Percentiles rank a stretch among this genome's conserved stretches.
phyloP scores from a whole-genome alignment of 306 rosid species.

The Lathyrus tuberosus region DNA sequence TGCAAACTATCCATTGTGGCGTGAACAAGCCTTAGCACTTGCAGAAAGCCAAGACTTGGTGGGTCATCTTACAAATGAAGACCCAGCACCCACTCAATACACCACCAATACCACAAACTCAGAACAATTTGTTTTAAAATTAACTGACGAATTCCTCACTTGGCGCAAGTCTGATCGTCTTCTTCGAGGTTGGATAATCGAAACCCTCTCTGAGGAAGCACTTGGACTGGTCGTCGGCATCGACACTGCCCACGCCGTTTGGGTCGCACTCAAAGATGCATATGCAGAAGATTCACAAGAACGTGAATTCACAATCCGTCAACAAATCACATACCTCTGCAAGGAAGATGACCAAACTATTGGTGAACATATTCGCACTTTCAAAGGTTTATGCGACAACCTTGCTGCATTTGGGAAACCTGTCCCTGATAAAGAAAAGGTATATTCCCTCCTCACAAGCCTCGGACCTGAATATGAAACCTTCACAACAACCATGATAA shows the following conservation, averaged over 20 bases:
- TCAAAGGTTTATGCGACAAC: no score
- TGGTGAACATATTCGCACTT: no score
- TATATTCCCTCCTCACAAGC: conserved; percentile 3
- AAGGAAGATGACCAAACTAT: no score
- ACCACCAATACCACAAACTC: not conserved
- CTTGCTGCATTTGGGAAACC: no score
- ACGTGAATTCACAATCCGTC: not conserved
- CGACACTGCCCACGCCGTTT: not conserved
- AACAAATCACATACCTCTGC: no score
- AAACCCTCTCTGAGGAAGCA: not conserved
- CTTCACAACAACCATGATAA: conserved; percentile 15
- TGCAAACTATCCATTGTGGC: no score
- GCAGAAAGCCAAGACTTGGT: no score
- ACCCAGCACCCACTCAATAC: no score
- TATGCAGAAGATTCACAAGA: conserved; percentile 19
- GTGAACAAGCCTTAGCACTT: no score
- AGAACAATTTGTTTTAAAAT: not conserved
- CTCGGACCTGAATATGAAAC: conserved; percentile 19
- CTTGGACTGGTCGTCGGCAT: not conserved
- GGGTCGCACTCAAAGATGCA: not conserved
- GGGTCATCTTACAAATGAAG: no score
- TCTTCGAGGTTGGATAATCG: conserved; percentile 13
- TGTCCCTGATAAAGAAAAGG: not conserved
- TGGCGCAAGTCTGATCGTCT: not conserved
- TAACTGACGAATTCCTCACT: not conserved